Conservation (phyloP, 257 asterid species). For the Lantana camara region DNA sequence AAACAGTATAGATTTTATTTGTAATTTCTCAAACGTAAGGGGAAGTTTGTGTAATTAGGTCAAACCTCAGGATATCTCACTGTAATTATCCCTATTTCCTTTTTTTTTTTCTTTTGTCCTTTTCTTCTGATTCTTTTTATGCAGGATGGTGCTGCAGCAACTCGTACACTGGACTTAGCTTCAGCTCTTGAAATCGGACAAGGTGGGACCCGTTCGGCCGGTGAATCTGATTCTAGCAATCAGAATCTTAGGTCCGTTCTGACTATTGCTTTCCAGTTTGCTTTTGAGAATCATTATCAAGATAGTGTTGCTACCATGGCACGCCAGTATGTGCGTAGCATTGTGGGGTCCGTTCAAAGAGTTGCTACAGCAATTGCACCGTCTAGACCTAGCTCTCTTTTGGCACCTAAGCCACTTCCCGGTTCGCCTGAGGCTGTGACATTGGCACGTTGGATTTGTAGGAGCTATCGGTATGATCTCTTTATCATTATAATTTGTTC, state of each 20-base stretch:
- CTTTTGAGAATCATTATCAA: conserved; percentile 69
- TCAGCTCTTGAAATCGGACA: conserved; percentile 65
- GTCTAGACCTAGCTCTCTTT: conserved; percentile 47
- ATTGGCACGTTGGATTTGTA: conserved; percentile 72
- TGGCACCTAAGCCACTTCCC: conserved; percentile 56
- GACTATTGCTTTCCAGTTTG: conserved; percentile 84
- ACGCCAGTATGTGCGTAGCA: conserved; percentile 73
- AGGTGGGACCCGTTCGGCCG: conserved; percentile 47
- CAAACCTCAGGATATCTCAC: too few species aligned
- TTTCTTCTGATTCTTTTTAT: not conserved
- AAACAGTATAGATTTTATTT: too few species aligned
- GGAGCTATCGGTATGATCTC: conserved; percentile 61
- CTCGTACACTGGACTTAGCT: conserved; percentile 75
- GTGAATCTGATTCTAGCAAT: conserved; percentile 46
- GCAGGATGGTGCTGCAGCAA: conserved; percentile 61
- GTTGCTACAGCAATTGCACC: conserved; percentile 85
- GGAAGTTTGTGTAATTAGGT: too few species aligned
- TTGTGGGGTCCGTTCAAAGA: conserved; percentile 76
- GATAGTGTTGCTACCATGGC: conserved; percentile 87
- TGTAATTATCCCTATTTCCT: too few species aligned
- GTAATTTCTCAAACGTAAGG: too few species aligned
- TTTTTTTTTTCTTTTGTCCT: too few species aligned
- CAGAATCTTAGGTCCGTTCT: conserved; percentile 65
- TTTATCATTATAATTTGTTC: too few species aligned
- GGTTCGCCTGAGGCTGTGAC: conserved; percentile 78